Base-by-base conservation (phyloP, 2,329 filamentous ascomycete species). In the Trichoderma afroharzianum region DNA sequence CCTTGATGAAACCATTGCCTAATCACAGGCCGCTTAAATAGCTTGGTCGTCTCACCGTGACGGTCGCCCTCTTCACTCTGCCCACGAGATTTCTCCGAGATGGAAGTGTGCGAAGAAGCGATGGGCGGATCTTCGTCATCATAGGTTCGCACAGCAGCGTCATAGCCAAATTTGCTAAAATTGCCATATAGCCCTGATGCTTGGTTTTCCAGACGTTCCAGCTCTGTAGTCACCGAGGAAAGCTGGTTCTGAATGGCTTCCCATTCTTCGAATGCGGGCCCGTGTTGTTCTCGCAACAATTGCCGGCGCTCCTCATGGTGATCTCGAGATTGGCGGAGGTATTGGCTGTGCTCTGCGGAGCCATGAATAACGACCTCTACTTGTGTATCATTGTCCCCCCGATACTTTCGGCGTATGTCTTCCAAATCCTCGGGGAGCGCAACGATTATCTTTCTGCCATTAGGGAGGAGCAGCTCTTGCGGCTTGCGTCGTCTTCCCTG, bases 1-100 rank as follows among this genome's bases (percentile, higher is more conserved):
- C 88, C 89, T 72, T 88, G 88, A 77, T 91, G 88, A 75, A 91
- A 91, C 80, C 91, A 91, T 80, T 91, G 90, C 71, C 88, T 84
- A 4, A 91, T 83, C 7, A 88, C 85, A 0, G 90, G 89, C 73
- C 83, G 85, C 77, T 87, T 87, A 77, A 88, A 89, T 71, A 91
- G 80, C 76, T 85, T 87, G 76, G 90, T 84, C 1, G 85, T 82
- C 62, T 79, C 70, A 80, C 85, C 78, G 14, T 72, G 74, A 68
- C 82, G 82, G 81, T 47, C 59, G 11, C 30, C 47, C 6, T 39
- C 47, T 43, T 63, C 33, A 24, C 28, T 28, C 9, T 63, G 59
- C 33, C 26, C 39, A 26, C 33, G 33, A 12, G 15, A 47, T 64
- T 64, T 64, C 28, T 63, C 68, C 21, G 75, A 76, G n/a, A 78